A percentile compares a stretch with the other conserved stretches of the same genome.
Conservation (phyloP, 306 rosid species). For the Hippophae tibetana region DNA sequence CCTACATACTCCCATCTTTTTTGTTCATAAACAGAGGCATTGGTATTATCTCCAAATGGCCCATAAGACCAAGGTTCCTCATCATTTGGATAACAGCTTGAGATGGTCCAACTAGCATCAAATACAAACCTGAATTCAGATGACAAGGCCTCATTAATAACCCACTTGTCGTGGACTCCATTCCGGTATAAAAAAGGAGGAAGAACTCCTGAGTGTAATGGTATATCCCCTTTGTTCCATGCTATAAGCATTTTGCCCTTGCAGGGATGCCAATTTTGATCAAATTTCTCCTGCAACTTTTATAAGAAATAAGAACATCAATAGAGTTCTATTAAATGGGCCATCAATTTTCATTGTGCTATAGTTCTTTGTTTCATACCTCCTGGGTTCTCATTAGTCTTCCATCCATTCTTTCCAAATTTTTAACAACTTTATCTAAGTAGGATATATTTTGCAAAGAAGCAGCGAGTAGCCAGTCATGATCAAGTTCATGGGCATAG, state of each 20-base stretch:
- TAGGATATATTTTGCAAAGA: constrained; percentile 54
- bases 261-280: constrained; percentile 38
- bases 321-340: constrained; percentile 14
- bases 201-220: constrained; percentile 77
- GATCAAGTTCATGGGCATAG: constrained; percentile 43
- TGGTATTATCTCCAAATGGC: constrained; percentile 25
- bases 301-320: constrained; percentile 21
- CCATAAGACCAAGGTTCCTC: constrained; percentile 20
- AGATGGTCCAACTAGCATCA: constrained; percentile 71
- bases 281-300: constrained; percentile 52
- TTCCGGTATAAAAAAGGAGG: constrained; percentile 84
- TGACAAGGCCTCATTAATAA: constrained; percentile 66
- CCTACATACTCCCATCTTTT: constrained; percentile 74
- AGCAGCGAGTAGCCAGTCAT: constrained; percentile 81
- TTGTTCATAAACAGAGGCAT: constrained; percentile 28
- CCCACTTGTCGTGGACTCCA: constrained; percentile 70
- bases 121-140: constrained; percentile 71
- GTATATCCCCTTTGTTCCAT: constrained; percentile 64
- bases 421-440: constrained; percentile 42
- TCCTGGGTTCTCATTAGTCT: constrained; percentile 31
- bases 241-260: constrained; percentile 53
- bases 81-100: constrained; percentile 43
- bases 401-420: constrained; percentile 35
- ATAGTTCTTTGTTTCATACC: constrained; percentile 39
- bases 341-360: constrained; percentile 13